Evolutionary conservation across 805 yeast genomes (phyloP).

Genomic region (Candida sonorensis): DNA sequence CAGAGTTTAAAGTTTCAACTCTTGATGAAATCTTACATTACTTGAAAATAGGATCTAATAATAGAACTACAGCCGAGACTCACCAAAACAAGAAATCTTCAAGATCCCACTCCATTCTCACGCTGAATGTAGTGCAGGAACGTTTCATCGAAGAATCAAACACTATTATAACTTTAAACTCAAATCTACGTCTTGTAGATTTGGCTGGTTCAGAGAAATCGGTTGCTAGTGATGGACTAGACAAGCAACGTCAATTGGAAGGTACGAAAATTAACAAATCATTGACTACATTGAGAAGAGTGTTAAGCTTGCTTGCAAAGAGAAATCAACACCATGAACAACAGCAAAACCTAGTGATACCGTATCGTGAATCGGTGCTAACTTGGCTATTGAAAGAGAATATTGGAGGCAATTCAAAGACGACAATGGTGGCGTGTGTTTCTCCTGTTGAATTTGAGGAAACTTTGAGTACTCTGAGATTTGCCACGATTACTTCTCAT

Average conservation of each 20-base stretch:
- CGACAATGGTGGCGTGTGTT: slow-evolving; percentile 83
- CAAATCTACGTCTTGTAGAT: slow-evolving; percentile 66
- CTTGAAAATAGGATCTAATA: slow-evolving; percentile 44
- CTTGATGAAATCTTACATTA: slow-evolving; percentile 41
- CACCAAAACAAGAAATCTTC: slow-evolving; percentile 67
- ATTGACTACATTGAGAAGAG: slow-evolving; percentile 70
- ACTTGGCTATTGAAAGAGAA: slow-evolving; percentile 73
- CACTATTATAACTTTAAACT: slow-evolving; percentile 30
- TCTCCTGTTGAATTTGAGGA: slow-evolving; percentile 78
- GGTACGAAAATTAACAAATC: slow-evolving; percentile 76
- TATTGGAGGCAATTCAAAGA: slow-evolving; percentile 75
- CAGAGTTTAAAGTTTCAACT: slow-evolving; percentile 43
- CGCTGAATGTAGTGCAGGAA: slow-evolving; percentile 55
- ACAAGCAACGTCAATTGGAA: slow-evolving; percentile 57
- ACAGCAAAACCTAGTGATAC: too few species aligned
- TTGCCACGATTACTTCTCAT: slow-evolving; percentile 70
- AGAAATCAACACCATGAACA: too few species aligned
- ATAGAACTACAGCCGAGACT: slow-evolving; percentile 67
- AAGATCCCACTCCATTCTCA: slow-evolving; percentile 76
- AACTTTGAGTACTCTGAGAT: slow-evolving; percentile 65
- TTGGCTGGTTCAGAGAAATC: slow-evolving; percentile 78
- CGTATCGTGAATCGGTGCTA: slow-evolving; percentile 68
- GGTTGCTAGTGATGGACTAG: slow-evolving; percentile 41
- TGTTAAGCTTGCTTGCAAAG: slow-evolving; percentile 43
- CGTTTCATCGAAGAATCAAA: slow-evolving; percentile 31